Conservation (phyloP, 2,329 filamentous ascomycete genomes). For the Camillea tinctor region DNA sequence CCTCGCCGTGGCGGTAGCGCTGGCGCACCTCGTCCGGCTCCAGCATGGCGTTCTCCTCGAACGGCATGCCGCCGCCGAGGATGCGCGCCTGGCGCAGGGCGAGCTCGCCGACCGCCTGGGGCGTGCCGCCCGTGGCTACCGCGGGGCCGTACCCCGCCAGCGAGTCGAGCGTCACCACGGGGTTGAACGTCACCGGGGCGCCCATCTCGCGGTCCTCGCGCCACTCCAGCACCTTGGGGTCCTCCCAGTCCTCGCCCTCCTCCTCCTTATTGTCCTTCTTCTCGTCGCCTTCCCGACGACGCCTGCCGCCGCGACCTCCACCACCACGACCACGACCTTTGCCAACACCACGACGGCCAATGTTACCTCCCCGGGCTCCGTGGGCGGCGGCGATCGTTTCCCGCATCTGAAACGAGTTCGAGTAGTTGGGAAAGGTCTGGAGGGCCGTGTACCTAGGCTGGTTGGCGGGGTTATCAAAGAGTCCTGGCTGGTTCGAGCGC, state of each 20-base stretch:
- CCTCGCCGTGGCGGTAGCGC: slow-evolving; percentile 26
- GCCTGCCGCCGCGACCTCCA: slow-evolving; percentile 5
- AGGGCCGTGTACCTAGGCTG: too few species aligned
- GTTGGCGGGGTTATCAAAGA: too few species aligned
- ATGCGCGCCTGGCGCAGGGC: slow-evolving; percentile 39
- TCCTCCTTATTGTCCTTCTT: not conserved
- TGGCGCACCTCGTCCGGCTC: slow-evolving; percentile 24
- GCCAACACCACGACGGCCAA: too few species aligned
- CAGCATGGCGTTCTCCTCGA: slow-evolving; percentile 24
- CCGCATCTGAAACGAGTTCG: too few species aligned
- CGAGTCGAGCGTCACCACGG: slow-evolving; percentile 32
- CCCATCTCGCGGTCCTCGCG: slow-evolving; percentile 32
- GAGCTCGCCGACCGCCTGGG: slow-evolving; percentile 33
- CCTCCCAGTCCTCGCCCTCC: slow-evolving; percentile 4
- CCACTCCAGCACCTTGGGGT: slow-evolving; percentile 24
- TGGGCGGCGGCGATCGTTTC: too few species aligned
- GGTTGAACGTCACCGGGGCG: slow-evolving; percentile 30
- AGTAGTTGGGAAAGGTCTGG: too few species aligned
- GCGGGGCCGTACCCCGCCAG: slow-evolving; percentile 40
- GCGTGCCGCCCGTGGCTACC: slow-evolving; percentile 31
- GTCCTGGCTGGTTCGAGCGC: too few species aligned
- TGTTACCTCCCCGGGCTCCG: too few species aligned
- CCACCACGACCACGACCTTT: slow-evolving; percentile 7
- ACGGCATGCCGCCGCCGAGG: slow-evolving; percentile 37
- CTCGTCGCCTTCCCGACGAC: not conserved